Evolutionary conservation across 768 basidiomycete species (phyloP), one percentile per base, ranked within the genome.

Genomic region (Chalciporus piperatus): DNA sequence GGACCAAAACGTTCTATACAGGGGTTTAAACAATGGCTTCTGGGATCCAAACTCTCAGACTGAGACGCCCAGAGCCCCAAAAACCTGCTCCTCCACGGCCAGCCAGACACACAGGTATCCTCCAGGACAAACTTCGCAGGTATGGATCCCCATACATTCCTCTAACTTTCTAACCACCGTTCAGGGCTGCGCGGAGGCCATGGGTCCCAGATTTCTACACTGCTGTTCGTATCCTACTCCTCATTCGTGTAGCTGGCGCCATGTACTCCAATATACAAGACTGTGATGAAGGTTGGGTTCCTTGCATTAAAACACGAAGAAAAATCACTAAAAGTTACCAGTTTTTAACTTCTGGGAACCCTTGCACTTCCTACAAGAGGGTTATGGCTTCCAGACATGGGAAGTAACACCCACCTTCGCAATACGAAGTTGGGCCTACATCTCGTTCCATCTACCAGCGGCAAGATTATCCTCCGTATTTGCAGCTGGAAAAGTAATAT

Each of bases 331-430:
- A 52, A 35, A 30, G n/a, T 11, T 12, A 19, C 30, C 45, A 99
- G 97, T 97, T 12, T 99, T 85, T 79, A 99, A 99, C 72, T 99
- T 97, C 70, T 98, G 92, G 92, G 97, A 98, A 65, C 97, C 97
- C 17, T 73, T 99, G 14, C 97, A 99, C 72, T 95, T 94, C 64
- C 76, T 97, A 50, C 82, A 86, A 52, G 74, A 84, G 50, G 92
- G 92, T 22, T 77, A 84, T 54, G 97, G 90, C 8, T 98, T 99
- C 69, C 96, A 98, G 71, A 98, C 97, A 0, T 99, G 97, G 97
- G 97, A 99, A 66, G 82, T 91, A 6, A 89, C 94, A 9, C 94
- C 97, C 11, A 73, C 78, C 47, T 97, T 86, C 65, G 84, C 94
- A n/a, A 84, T 99, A 57, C 78, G 97, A 57, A 95, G 92, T 57